A percentile compares a stretch with the other conserved stretches of the same genome.
These are phyloP conservation scores for Rutstroemia sydowiana DNA, from an alignment of 2,329 filamentous ascomycete genomes.

Conservation along the genomic window DNA sequence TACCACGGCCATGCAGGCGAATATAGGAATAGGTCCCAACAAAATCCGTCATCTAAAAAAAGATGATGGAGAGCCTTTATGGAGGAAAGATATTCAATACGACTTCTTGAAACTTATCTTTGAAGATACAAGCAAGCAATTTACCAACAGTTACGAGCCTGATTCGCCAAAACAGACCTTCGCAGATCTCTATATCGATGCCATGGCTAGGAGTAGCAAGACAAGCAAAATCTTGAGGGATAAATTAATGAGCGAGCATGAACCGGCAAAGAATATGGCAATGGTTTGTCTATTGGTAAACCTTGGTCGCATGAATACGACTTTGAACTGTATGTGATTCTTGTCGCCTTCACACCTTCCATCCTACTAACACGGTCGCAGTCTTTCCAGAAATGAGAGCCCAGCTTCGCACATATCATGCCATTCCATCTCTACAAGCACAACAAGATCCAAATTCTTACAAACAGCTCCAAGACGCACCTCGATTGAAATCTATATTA, in stretches of 20 bases:
- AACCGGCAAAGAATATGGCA: slow-evolving; percentile 93
- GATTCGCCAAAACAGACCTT: slow-evolving; percentile 64
- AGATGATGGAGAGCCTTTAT: slow-evolving; percentile 79
- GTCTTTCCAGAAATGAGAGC: slow-evolving; percentile 99
- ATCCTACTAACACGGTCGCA: slow-evolving; percentile 35
- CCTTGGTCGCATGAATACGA: slow-evolving; percentile 97
- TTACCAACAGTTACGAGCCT: slow-evolving; percentile 75
- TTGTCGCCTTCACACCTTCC: background rate
- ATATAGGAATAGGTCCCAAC: slow-evolving; percentile 15
- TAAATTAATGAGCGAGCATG: slow-evolving; percentile 85
- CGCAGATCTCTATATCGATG: slow-evolving; percentile 95
- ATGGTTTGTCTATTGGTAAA: slow-evolving; percentile 99
- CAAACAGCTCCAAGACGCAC: slow-evolving; percentile 95
- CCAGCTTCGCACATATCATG: slow-evolving; percentile 93
- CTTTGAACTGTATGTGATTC: slow-evolving; percentile 72
- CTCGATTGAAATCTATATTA: slow-evolving; percentile 89
- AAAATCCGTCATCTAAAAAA: slow-evolving; percentile 85
- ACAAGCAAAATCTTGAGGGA: slow-evolving; percentile 98
- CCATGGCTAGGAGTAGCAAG: slow-evolving; percentile 97
- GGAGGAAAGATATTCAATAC: slow-evolving; percentile 82
- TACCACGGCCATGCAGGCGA: slow-evolving; percentile 18
- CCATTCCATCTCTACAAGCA: slow-evolving; percentile 91
- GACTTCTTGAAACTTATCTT: slow-evolving; percentile 79
- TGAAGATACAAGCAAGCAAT: slow-evolving; percentile 65
- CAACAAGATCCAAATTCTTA: slow-evolving; percentile 93